Conservation (phyloP, 768 basidiomycete species). For the button mushroom (Agaricus bisporus) region DNA sequence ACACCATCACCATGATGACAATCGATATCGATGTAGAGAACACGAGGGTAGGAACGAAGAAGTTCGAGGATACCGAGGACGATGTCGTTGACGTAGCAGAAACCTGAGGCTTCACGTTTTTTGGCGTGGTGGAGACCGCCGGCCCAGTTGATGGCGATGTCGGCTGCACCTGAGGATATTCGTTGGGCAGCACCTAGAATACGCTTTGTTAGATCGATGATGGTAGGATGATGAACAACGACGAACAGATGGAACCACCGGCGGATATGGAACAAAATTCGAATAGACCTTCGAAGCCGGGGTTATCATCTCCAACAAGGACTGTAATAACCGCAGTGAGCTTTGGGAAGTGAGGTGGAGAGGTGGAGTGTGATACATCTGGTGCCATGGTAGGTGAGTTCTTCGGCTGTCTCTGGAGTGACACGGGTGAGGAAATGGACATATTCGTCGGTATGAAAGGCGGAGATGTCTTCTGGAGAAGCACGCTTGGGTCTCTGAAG, state of each 20-base stretch:
- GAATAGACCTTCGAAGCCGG: slow-evolving; percentile 92
- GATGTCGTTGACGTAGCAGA: slow-evolving; percentile 99
- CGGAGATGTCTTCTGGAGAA: slow-evolving; percentile 72
- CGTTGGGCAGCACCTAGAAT: slow-evolving; percentile 69
- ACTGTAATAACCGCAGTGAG: slow-evolving; percentile 35
- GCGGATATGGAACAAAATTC: slow-evolving; percentile 97
- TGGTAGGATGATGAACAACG: background rate
- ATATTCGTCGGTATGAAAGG: slow-evolving; percentile 98
- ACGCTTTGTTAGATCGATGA: background rate
- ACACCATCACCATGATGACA: slow-evolving; percentile 99
- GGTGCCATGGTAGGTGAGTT: slow-evolving; percentile 77
- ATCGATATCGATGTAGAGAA: slow-evolving; percentile 97
- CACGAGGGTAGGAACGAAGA: slow-evolving; percentile 76
- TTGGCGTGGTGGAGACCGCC: slow-evolving; percentile 99
- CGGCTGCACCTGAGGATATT: slow-evolving; percentile 74
- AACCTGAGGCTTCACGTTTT: slow-evolving; percentile 95
- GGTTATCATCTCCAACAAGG: slow-evolving; percentile 87
- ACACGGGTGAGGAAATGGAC: slow-evolving; percentile 86
- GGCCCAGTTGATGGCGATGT: slow-evolving; percentile 97
- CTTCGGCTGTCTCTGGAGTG: slow-evolving; percentile 85
- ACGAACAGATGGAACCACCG: slow-evolving; percentile 85
- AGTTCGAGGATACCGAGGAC: slow-evolving; percentile 93
- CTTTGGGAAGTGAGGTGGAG: background rate
- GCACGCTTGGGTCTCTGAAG: slow-evolving; percentile 66
- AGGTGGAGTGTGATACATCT: slow-evolving; percentile 47